A percentile compares a stretch with the other conserved stretches of the same genome.
Conservation (phyloP, 1,284 basidiomycete genomes). For the Boletus semigastroideus region DNA sequence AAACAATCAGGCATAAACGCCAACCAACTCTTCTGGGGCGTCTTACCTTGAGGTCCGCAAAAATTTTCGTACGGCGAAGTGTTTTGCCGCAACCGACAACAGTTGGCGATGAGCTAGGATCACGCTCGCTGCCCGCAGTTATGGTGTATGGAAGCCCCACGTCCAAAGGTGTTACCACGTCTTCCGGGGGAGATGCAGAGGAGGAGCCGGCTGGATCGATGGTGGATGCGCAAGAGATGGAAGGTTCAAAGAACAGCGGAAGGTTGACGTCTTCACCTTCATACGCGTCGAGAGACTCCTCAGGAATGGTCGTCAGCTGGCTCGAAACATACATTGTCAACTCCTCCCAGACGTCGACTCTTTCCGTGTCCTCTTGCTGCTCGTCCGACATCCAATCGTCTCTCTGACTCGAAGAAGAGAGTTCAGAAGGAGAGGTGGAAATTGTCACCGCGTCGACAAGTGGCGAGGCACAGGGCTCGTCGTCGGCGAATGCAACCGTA, state of each 20-base stretch:
- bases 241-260: too few species aligned
- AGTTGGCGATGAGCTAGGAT: too few species aligned
- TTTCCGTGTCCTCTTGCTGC: neutral
- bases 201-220: too few species aligned
- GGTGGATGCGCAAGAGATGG: too few species aligned
- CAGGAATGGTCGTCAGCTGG: neutral
- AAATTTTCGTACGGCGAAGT: neutral
- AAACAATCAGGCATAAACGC: neutral
- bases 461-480: too few species aligned
- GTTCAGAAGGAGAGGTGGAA: neutral
- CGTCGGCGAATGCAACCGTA: too few species aligned
- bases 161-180: neutral
- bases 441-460: neutral
- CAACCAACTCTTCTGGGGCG: neutral
- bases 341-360: neutral
- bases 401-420: too few species aligned
- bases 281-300: neutral
- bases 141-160: neutral
- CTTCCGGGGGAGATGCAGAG: too few species aligned
- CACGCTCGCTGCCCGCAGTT: neutral
- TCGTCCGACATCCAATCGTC: too few species aligned
- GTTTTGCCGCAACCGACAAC: neutral
- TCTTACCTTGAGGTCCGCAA: neutral
- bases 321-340: neutral
- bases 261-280: neutral